A percentile compares a stretch with the other conserved stretches of the same genome.
Evolutionary conservation across 2,329 filamentous ascomycete species (phyloP).

Genomic region (Beauveria australis): DNA sequence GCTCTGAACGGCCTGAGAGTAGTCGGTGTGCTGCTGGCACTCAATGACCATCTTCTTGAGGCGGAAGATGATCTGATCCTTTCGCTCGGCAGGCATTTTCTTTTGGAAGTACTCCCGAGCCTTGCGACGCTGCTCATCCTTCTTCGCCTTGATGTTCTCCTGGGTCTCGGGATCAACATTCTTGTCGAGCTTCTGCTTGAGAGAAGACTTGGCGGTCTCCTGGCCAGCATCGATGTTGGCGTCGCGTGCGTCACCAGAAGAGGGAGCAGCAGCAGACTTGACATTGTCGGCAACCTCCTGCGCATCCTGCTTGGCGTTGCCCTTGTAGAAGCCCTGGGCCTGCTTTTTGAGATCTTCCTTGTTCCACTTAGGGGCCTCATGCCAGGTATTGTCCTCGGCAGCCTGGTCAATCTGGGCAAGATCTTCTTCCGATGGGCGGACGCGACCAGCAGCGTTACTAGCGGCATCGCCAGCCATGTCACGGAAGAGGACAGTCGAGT

Average conservation of each 20-base stretch:
- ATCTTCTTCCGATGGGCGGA: constrained; percentile 72
- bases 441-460: constrained; percentile 61
- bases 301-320: constrained; percentile 48
- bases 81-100: constrained; percentile 88
- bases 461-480: constrained; percentile 92
- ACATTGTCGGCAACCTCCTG: constrained; percentile 52
- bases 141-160: constrained; percentile 35
- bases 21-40: constrained; percentile 91
- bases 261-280: constrained; percentile 41
- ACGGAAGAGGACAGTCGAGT: constrained; percentile 71
- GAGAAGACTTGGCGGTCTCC: constrained; percentile 30
- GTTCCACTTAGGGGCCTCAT: constrained; percentile 72
- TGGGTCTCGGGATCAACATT: constrained; percentile 60
- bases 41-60: constrained; percentile 97
- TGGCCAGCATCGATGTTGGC: constrained; percentile 39
- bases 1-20: constrained; percentile 84
- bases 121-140: constrained; percentile 36
- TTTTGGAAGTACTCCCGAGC: constrained; percentile 68
- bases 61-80: constrained; percentile 84
- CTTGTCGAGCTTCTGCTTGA: constrained; percentile 49
- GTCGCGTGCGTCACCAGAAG: constrained; percentile 40
- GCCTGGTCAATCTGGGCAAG: constrained; percentile 72
- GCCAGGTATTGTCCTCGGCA: constrained; percentile 88
- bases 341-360: constrained; percentile 62
- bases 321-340: constrained; percentile 53